Conservation (phyloP, 2,329 filamentous ascomycete species). For the Hymenoscyphus linearis region DNA sequence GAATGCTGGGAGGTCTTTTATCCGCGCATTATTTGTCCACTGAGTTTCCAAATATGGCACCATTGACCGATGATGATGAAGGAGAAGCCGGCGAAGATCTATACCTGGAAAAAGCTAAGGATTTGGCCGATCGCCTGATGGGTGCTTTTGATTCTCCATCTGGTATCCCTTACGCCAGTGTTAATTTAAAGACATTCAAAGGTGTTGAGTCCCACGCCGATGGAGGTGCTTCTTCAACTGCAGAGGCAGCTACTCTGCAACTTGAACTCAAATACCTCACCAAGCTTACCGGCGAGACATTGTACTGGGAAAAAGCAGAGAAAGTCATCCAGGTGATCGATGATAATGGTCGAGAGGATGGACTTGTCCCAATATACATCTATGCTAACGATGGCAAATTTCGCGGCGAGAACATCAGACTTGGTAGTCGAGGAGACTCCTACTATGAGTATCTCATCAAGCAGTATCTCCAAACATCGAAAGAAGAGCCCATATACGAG, state of each 20-base stretch:
- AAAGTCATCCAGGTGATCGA: conserved; percentile 90
- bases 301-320: conserved; percentile 90
- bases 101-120: conserved; percentile 92
- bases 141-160: conserved; percentile 83
- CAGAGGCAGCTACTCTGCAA: conserved; percentile 87
- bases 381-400: conserved; percentile 75
- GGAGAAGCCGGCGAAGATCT: conserved; percentile 78
- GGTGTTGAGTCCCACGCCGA: conserved; percentile 80
- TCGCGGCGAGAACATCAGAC: conserved; percentile 75
- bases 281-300: conserved; percentile 85
- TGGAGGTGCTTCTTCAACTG: conserved; percentile 84
- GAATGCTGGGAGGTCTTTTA: conserved; percentile 89
- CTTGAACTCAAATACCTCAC: conserved; percentile 96
- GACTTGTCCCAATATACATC: conserved; percentile 88
- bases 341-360: conserved; percentile 70
- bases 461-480: conserved; percentile 90
- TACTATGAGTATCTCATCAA: conserved; percentile 99
- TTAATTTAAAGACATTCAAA: conserved; percentile 73
- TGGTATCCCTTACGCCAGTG: conserved; percentile 83
- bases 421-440: conserved; percentile 91
- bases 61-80: conserved; percentile 64
- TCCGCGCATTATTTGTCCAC: conserved; percentile 94
- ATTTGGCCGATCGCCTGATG: conserved; percentile 81
- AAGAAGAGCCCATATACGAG: conserved; percentile 77
- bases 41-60: conserved; percentile 72